phyloP scores from a whole-genome alignment of 805 yeast genomes.

The Lipomyces mesembrius region DNA sequence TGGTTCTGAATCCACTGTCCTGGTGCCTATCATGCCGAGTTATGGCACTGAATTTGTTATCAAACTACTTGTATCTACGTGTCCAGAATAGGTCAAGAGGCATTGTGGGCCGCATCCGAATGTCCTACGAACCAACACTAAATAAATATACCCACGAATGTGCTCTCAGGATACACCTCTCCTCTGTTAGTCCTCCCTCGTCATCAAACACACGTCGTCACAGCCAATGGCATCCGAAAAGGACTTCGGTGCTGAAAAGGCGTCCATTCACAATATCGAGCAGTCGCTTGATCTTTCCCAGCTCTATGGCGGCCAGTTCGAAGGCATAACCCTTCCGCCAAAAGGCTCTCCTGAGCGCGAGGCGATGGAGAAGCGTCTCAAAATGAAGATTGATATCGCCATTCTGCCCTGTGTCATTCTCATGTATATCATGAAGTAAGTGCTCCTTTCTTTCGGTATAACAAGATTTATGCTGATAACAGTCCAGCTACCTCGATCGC shows the following conservation, averaged over 20 bases:
- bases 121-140: no score
- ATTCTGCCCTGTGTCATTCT: constrained; percentile 56
- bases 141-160: no score
- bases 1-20: background rate
- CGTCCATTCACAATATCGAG: constrained; percentile 19
- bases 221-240: background rate
- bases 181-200: background rate
- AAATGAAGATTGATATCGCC: constrained; percentile 55
- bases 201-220: background rate
- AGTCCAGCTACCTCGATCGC: constrained; percentile 50
- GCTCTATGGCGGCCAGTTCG: constrained; percentile 32
- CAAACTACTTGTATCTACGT: no score
- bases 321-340: constrained; percentile 38
- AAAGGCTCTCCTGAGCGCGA: constrained; percentile 51
- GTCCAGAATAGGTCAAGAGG: no score
- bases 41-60: no score
- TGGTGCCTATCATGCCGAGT: no score
- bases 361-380: constrained; percentile 51
- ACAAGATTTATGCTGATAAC: constrained; percentile 17
- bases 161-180: background rate
- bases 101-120: no score
- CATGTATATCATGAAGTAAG: constrained; percentile 55
- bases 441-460: background rate
- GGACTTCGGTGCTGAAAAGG: constrained; percentile 6
- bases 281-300: background rate